Evolutionary conservation across 1,284 basidiomycete genomes (phyloP), one percentile per base, ranked within the genome.

Genomic region (Ceratobasidium sp.): DNA sequence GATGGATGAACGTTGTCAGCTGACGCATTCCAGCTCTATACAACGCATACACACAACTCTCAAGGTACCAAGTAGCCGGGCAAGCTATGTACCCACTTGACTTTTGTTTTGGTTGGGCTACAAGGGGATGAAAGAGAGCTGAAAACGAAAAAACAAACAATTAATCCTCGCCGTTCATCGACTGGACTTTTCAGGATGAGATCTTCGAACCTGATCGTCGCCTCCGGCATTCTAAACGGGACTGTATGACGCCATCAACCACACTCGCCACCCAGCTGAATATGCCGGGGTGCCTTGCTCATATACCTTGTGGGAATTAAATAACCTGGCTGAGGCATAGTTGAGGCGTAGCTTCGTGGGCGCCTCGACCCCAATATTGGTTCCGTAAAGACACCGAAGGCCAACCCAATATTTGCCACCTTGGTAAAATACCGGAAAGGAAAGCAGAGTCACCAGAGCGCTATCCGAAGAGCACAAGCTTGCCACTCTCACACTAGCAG

Each of bases 261-360:
- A 13, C 57, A 15, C n/a, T 61, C 34, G 57, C 57, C 57, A 61
- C 57, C 57, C 37, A 61, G 40, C 40, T 43, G 40, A 43, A 43
- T 52, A 29, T 57, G 22, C 22, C 54, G 29, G 25, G 9, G 19
- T 57, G 8, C 9, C 5, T 25, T 15, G n/a, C 8, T 15, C 11
- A 32, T 57, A 32, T 25, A 8, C n/a, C 25, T 32, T 25, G n/a
- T 9, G 54, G 25, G 29, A 11, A 57, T 9, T 37, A n/a, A 57
- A 19, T 5, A 61, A 40, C 4, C 19, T 61, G 37, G n/a, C 57
- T 34, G 34, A 15, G 29, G 34, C 4, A 37, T 15, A 25, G n/a
- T 34, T 34, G 34, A 15, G 29, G 34, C 4, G 19, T 15, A 25
- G 8, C 40, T 11, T 43, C 9, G 37, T 40, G 29, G 11, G 29